phyloP scores from a whole-genome alignment of 495 filamentous ascomycete species.

The Penicillium odoratum region DNA sequence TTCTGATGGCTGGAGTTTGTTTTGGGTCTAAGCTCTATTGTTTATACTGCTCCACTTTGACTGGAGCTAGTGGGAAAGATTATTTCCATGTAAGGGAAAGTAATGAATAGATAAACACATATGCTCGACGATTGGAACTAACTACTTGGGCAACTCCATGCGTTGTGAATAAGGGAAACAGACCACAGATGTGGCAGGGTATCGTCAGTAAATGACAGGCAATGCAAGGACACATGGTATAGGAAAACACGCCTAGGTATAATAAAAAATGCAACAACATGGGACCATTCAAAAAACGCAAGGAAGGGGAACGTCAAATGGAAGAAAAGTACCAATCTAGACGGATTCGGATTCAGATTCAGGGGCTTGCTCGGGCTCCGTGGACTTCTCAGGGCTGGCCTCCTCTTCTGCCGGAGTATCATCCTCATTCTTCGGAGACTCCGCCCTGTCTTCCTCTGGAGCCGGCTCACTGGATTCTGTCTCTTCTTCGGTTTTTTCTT shows the following conservation, averaged over 20 bases:
- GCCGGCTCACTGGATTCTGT: conserved; percentile 3
- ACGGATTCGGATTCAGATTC: conserved; percentile 8
- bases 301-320: background rate
- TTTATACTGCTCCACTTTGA: background rate
- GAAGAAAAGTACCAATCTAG: conserved; percentile 3
- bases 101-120: background rate
- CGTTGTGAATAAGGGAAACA: conserved; percentile 16
- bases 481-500: conserved; percentile 19
- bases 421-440: background rate
- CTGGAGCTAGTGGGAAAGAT: background rate
- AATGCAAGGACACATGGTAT: conserved; percentile 14
- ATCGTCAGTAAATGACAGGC: conserved; percentile 30
- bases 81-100: background rate
- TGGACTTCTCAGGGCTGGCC: conserved; percentile 13
- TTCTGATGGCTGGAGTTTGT: background rate
- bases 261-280: conserved; percentile 14
- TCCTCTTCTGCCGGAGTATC: conserved; percentile 11
- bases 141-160: conserved; percentile 13
- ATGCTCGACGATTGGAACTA: background rate
- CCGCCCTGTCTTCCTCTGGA: background rate
- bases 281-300: conserved; percentile 3
- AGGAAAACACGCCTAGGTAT: conserved; percentile 23
- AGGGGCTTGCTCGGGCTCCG: background rate
- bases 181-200: conserved; percentile 27
- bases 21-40: background rate